Percentiles rank a stretch among this genome's conserved stretches.
Conservation (phyloP, 805 yeast species). For the Phaffomyces thermotolerans region DNA sequence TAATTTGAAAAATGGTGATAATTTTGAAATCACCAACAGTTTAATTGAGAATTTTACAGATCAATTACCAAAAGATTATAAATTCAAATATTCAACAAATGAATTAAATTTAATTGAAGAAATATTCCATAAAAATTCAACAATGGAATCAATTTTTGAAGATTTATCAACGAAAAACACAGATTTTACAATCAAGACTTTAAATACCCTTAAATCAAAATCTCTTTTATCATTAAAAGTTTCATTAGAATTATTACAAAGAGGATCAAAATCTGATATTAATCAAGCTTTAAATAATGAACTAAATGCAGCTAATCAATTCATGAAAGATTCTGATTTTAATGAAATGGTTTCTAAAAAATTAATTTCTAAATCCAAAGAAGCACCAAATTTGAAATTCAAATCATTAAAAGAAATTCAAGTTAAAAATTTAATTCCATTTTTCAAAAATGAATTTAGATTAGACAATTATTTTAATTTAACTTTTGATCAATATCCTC, state of each 20-base stretch:
- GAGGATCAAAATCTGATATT: slow-evolving; percentile 51
- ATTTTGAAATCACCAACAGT: slow-evolving; percentile 46
- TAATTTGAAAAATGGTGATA: slow-evolving; percentile 20
- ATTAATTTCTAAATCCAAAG: slow-evolving; percentile 51
- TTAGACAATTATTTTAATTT: slow-evolving; percentile 24
- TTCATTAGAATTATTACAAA: slow-evolving; percentile 58
- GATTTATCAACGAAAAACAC: slow-evolving; percentile 45
- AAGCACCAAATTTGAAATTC: slow-evolving; percentile 45
- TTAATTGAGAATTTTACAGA: slow-evolving; percentile 76
- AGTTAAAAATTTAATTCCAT: slow-evolving; percentile 24
- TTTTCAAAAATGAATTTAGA: slow-evolving; percentile 26
- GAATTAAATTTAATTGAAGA: slow-evolving; percentile 59
- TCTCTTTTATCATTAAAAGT: slow-evolving; percentile 77
- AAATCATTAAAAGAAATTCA: slow-evolving; percentile 31
- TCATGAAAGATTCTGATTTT: slow-evolving; percentile 60
- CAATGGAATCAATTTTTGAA: slow-evolving; percentile 42
- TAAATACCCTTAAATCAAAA: slow-evolving; percentile 50
- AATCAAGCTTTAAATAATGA: slow-evolving; percentile 66
- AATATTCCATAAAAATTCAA: slow-evolving; percentile 47
- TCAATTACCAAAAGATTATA: slow-evolving; percentile 54
- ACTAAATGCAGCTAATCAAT: slow-evolving; percentile 66
- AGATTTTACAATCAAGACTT: slow-evolving; percentile 56
- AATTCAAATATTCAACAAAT: slow-evolving; percentile 48
- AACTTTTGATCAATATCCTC: slow-evolving; percentile 38
- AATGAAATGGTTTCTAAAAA: slow-evolving; percentile 61